These are phyloP conservation scores for Boletus subcaerulescens DNA, from an alignment of 768 basidiomycete species.

Conservation along the genomic window DNA sequence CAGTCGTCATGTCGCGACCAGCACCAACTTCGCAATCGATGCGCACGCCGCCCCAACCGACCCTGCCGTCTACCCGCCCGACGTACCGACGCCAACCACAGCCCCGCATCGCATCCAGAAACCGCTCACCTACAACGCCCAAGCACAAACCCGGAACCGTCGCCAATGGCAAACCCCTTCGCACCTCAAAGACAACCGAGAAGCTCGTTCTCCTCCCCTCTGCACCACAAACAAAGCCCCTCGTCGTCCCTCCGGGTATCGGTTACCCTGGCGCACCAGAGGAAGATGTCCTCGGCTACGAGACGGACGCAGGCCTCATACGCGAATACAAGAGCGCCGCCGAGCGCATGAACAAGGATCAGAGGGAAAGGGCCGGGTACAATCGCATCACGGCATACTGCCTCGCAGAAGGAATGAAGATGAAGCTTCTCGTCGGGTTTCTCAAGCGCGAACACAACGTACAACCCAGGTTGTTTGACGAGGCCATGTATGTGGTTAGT, in stretches of 20 bases:
- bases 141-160: slow-evolving; percentile 19
- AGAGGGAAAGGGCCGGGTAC: slow-evolving; percentile 77
- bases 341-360: slow-evolving; percentile 85
- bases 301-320: slow-evolving; percentile 58
- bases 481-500: slow-evolving; percentile 89
- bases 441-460: slow-evolving; percentile 94
- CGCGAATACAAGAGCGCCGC: slow-evolving; percentile 81
- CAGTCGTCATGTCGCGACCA: background rate
- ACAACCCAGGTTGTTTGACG: slow-evolving; percentile 81
- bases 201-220: slow-evolving; percentile 89
- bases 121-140: slow-evolving; percentile 10
- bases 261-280: slow-evolving; percentile 29
- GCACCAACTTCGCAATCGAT: background rate
- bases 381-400: slow-evolving; percentile 88
- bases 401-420: slow-evolving; percentile 78
- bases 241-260: slow-evolving; percentile 27
- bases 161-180: slow-evolving; percentile 50
- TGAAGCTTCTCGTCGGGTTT: slow-evolving; percentile 81
- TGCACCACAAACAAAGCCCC: slow-evolving; percentile 82
- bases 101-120: slow-evolving; percentile 18
- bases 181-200: slow-evolving; percentile 89
- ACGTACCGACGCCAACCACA: slow-evolving; percentile 22
- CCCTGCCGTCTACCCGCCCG: slow-evolving; percentile 21
- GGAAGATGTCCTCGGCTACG: slow-evolving; percentile 56
- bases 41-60: slow-evolving; percentile 22